phyloP scores from a whole-genome alignment of 768 basidiomycete species.

The Leucosporidium scottii region DNA sequence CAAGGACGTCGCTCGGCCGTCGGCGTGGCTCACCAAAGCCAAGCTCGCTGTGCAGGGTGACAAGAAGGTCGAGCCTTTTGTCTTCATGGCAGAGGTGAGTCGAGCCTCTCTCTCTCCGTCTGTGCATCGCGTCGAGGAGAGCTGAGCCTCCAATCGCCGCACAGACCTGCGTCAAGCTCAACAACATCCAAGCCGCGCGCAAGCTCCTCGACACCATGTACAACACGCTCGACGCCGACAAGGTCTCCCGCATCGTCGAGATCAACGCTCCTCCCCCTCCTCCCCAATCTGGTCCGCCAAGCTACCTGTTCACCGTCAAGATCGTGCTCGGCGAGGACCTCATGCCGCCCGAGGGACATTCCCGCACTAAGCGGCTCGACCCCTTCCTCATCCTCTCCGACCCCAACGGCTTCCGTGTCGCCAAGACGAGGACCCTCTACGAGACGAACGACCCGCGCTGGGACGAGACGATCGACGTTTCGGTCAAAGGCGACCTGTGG shows the following conservation, averaged over 20 bases:
- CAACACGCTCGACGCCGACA: slow-evolving; percentile 81
- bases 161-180: slow-evolving; percentile 90
- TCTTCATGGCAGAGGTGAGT: slow-evolving; percentile 65
- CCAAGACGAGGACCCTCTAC: slow-evolving; percentile 93
- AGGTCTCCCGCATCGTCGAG: slow-evolving; percentile 55
- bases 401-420: slow-evolving; percentile 76
- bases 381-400: slow-evolving; percentile 93
- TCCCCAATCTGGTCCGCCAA: slow-evolving; percentile 49
- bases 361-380: slow-evolving; percentile 66
- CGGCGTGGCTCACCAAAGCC: slow-evolving; percentile 49
- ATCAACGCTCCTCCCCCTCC: slow-evolving; percentile 46
- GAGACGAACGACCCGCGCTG: slow-evolving; percentile 86
- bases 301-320: slow-evolving; percentile 77
- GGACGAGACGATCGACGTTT: slow-evolving; percentile 95
- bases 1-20: slow-evolving; percentile 35
- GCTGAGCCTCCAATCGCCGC: background rate
- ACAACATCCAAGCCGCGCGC: slow-evolving; percentile 90
- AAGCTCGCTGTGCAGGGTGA: slow-evolving; percentile 58
- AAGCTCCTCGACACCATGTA: slow-evolving; percentile 90
- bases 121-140: too few species aligned
- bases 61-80: slow-evolving; percentile 89
- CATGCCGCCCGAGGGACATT: slow-evolving; percentile 59
- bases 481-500: slow-evolving; percentile 90
- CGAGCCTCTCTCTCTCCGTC: too few species aligned
- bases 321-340: slow-evolving; percentile 71